Evolutionary conservation across 129 eudicot genomes (phyloP).

Genomic region (Arctium lappa): DNA sequence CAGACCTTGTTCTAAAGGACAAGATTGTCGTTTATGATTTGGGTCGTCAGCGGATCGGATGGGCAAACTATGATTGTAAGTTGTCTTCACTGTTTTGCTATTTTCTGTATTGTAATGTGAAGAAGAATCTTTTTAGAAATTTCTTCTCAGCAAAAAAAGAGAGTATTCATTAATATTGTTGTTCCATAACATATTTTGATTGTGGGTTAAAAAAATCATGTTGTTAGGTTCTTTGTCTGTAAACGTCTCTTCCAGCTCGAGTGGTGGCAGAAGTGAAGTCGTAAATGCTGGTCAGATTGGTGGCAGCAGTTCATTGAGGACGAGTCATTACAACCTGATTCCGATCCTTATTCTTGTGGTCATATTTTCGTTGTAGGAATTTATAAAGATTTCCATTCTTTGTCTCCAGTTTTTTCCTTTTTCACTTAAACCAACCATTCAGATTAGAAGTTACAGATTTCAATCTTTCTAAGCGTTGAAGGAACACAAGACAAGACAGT

Average conservation of each 20-base stretch:
- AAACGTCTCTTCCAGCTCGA: constrained; percentile 64
- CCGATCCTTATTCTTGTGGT: constrained; percentile 29
- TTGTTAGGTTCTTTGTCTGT: constrained; percentile 65
- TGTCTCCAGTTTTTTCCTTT: neutral
- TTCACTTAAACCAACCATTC: neutral
- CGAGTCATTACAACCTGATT: constrained; percentile 23
- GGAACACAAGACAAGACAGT: neutral
- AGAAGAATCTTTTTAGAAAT: neutral
- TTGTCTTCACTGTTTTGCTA: neutral
- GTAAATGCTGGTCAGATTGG: constrained; percentile 72
- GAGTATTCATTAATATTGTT: neutral
- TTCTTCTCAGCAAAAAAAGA: neutral
- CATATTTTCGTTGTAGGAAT: constrained; percentile 14
- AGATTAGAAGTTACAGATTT: neutral
- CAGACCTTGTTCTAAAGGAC: constrained; percentile 93
- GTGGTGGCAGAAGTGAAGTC: constrained; percentile 56
- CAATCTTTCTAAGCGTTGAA: neutral
- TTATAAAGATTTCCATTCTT: neutral
- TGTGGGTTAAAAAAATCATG: constrained; percentile 1
- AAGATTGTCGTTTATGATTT: constrained; percentile 82
- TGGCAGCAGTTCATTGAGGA: constrained; percentile 32
- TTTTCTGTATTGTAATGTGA: neutral
- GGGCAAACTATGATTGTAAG: constrained; percentile 95
- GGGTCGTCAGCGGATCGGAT: constrained; percentile 87
- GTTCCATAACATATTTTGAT: neutral